phyloP scores from a whole-genome alignment of 176 grass and related monocot genomes.

The Oryza coarctata region DNA sequence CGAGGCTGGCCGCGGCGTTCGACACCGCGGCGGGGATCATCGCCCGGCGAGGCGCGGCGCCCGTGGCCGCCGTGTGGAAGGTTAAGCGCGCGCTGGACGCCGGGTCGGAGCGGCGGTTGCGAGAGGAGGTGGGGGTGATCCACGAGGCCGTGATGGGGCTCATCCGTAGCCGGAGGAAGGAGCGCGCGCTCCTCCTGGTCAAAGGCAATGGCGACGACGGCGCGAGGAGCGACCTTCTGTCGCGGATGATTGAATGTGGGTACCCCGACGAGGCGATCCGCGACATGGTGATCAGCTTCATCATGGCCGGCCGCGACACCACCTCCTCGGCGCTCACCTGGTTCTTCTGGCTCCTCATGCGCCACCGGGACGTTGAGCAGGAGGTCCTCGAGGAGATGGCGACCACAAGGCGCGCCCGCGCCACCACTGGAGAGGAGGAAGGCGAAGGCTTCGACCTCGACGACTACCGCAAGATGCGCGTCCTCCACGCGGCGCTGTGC shows the following conservation, averaged over 20 bases:
- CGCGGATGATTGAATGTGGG: constrained; percentile 67
- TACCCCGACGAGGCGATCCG: constrained; percentile 73
- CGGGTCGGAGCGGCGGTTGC: constrained; percentile 62
- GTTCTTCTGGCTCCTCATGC: constrained; percentile 86
- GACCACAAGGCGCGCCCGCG: neutral
- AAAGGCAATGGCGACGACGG: neutral
- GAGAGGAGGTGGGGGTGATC: constrained; percentile 58
- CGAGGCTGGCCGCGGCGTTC: constrained; percentile 64
- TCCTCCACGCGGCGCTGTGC: constrained; percentile 80
- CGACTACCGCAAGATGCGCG: constrained; percentile 49
- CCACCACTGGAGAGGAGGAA: neutral
- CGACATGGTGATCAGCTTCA: constrained; percentile 95
- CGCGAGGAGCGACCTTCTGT: constrained; percentile 59
- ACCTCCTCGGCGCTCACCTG: constrained; percentile 87
- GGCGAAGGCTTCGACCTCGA: constrained; percentile 38
- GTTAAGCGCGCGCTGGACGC: constrained; percentile 57
- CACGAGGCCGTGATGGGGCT: constrained; percentile 58
- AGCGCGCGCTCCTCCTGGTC: constrained; percentile 12
- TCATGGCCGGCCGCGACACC: constrained; percentile 86
- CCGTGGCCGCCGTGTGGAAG: constrained; percentile 79
- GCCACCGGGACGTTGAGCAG: constrained; percentile 55
- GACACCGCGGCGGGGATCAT: constrained; percentile 72
- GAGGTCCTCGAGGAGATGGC: constrained; percentile 44
- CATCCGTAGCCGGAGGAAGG: constrained; percentile 54
- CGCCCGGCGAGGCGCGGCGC: constrained; percentile 62